Evolutionary conservation across 768 basidiomycete species (phyloP), one percentile per base, ranked within the genome.

Genomic region (Calocera viscosa): DNA sequence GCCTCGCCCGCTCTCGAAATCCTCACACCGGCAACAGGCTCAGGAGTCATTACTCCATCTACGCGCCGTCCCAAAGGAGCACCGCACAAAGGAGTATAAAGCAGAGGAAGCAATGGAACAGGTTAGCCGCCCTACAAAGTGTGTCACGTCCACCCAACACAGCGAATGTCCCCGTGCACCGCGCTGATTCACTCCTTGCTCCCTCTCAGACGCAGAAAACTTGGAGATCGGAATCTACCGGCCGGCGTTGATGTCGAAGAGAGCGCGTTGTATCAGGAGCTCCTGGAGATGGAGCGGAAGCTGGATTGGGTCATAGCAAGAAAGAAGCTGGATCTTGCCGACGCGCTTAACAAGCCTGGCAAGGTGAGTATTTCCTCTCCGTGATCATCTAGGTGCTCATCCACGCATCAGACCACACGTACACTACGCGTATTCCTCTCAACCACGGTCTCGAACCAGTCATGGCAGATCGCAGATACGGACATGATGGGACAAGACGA

Each of bases 221-320:
- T 60, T 26, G 53, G 53, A 26, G 53, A 60, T 30, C 24, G 53
- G 5, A 60, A 60, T 30, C 53, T 60, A 2, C 53, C 53, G 7
- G 5, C 24, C 7, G 53, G 53, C 26, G 24, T 60, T 10, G 26
- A 60, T 60, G 53, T 91, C 72, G 83, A 87, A 1, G 92, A 95
- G 74, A 91, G 91, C 26, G 80, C 79, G 67, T 90, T 94, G 83
- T 96, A 95, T 76, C 84, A 87, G 68, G 86, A 90, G 71, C 78
- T 96, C 41, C 76, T 94, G 30, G 87, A 89, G 70, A 91, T 91
- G 85, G 94, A 96, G 74, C 83, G 89, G 67, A 90, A 88, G 74
- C 79, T 97, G 17, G 94, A 97, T 76, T 96, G 94, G 94, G 94
- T 92, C 2, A 88, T 94, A 81, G 86, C 85, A 74, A 81, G 94